Percentiles rank a stretch among this genome's conserved stretches.
phyloP scores from a whole-genome alignment of 441 rosid genomes.

The Populus trichocarpa region DNA sequence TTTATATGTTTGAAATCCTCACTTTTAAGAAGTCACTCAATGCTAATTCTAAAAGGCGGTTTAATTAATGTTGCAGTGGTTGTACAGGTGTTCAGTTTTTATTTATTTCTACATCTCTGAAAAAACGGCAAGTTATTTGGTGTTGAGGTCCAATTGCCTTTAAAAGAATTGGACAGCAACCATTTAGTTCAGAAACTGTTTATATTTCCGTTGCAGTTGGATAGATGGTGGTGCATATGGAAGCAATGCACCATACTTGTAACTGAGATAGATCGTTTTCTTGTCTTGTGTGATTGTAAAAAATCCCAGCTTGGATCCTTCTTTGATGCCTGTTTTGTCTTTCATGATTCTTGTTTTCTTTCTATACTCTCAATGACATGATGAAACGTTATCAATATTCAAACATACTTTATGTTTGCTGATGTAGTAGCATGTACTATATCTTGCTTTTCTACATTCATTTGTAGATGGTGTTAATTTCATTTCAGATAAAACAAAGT shows the following conservation, averaged over 20 bases:
- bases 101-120: background rate
- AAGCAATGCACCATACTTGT: background rate
- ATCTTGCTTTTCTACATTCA: background rate
- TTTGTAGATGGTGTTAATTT: background rate
- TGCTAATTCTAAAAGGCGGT: background rate
- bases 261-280: background rate
- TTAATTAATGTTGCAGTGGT: constrained; percentile 1
- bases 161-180: background rate
- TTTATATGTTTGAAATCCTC: background rate
- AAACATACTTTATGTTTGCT: background rate
- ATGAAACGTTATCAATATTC: background rate
- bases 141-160: background rate
- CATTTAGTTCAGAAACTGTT: constrained; percentile 4
- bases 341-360: constrained; percentile 12
- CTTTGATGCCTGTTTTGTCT: background rate
- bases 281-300: background rate
- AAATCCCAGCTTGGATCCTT: background rate
- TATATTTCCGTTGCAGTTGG: background rate
- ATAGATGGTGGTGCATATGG: constrained; percentile 1
- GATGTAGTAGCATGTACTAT: background rate
- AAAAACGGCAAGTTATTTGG: background rate
- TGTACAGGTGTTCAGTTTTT: background rate
- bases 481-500: constrained; percentile 38
- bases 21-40: background rate
- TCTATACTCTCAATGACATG: background rate